phyloP scores from a whole-genome alignment of 2,329 filamentous ascomycete genomes.

The Hypoxylon sp. region DNA sequence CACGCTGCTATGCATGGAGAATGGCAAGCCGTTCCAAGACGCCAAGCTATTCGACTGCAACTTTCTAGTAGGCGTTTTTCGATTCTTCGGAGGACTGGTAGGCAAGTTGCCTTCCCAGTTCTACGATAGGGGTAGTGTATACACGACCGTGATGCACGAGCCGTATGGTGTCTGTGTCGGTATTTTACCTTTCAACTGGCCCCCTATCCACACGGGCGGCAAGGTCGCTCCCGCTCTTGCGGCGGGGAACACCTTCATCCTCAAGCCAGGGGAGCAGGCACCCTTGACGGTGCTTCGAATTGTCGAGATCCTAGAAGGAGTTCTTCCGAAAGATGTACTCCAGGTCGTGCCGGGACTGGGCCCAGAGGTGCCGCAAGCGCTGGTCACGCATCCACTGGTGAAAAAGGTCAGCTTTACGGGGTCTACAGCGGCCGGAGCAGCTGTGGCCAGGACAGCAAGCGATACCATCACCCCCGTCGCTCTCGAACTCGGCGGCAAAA shows the following conservation, averaged over 20 bases:
- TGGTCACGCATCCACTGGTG: slow-evolving; percentile 77
- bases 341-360: slow-evolving; percentile 80
- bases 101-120: slow-evolving; percentile 69
- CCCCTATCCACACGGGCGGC: slow-evolving; percentile 78
- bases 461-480: slow-evolving; percentile 83
- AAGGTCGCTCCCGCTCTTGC: slow-evolving; percentile 77
- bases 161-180: slow-evolving; percentile 72
- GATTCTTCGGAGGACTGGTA: slow-evolving; percentile 81
- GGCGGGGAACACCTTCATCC: slow-evolving; percentile 69
- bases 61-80: slow-evolving; percentile 56
- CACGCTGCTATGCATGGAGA: slow-evolving; percentile 77
- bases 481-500: slow-evolving; percentile 80
- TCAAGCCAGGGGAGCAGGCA: slow-evolving; percentile 72
- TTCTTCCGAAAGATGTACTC: slow-evolving; percentile 78
- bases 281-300: slow-evolving; percentile 70
- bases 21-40: slow-evolving; percentile 82
- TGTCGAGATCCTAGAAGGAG: slow-evolving; percentile 72
- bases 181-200: slow-evolving; percentile 87
- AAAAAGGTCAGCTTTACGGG: slow-evolving; percentile 86
- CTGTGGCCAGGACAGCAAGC: slow-evolving; percentile 69
- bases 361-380: slow-evolving; percentile 77
- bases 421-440: slow-evolving; percentile 58
- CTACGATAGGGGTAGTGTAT: slow-evolving; percentile 74
- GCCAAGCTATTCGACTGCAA: slow-evolving; percentile 61
- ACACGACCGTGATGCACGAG: slow-evolving; percentile 16